Conservation (phyloP, 2,329 filamentous ascomycete species). For the Pyricularia grisea region DNA sequence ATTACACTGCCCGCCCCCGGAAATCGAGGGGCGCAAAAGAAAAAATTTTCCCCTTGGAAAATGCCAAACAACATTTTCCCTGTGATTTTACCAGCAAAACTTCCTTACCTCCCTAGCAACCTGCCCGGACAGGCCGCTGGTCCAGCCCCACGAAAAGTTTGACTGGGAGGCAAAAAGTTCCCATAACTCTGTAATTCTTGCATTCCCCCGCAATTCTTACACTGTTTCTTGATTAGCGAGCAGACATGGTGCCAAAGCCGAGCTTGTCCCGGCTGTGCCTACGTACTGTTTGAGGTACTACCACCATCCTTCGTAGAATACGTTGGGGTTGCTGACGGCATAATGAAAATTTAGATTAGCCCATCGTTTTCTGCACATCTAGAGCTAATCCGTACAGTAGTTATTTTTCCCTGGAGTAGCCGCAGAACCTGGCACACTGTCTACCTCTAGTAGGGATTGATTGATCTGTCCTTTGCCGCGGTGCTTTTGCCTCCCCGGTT, state of each 20-base stretch:
- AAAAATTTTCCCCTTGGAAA: constrained; percentile 2
- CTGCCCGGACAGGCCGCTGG: not conserved
- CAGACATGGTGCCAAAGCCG: not conserved
- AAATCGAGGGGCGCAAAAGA: not conserved
- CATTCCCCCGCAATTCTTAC: not conserved
- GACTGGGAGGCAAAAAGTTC: not conserved
- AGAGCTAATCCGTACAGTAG: too few relatives aligned
- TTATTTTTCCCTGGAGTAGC: not conserved
- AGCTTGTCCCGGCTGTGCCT: not conserved
- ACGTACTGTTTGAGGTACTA: not conserved
- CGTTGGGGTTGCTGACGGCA: not conserved
- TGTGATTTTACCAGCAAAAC: not conserved
- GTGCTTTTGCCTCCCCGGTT: not conserved
- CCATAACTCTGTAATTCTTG: not conserved
- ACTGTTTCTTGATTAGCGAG: not conserved
- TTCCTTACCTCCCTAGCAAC: not conserved
- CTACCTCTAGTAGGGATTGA: not conserved
- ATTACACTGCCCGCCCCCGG: not conserved
- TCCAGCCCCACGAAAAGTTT: not conserved
- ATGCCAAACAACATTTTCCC: not conserved
- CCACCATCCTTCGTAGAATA: not conserved
- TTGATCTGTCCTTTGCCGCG: not conserved
- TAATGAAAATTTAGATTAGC: not conserved
- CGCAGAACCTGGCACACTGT: not conserved
- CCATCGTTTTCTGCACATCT: not conserved